Evolutionary conservation across 2,329 filamentous ascomycete species (phyloP).

Genomic region (Aspergillus pseudonomiae): DNA sequence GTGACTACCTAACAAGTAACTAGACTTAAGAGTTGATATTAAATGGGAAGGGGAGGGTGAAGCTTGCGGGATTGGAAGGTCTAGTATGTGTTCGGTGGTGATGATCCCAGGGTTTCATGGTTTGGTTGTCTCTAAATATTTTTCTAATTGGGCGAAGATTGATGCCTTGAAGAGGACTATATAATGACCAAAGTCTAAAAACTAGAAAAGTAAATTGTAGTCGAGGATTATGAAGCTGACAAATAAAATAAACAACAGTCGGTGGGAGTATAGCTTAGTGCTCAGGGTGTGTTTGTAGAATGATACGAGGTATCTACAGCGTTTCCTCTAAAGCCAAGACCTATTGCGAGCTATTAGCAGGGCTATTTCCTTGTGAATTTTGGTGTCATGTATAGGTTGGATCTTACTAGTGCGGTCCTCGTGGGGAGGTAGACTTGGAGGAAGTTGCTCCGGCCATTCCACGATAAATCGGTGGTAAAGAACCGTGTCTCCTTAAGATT

Average conservation of each 20-base stretch:
- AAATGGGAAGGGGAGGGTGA: not conserved
- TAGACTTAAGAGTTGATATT: not conserved
- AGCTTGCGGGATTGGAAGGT: not conserved
- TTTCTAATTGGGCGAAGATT: not conserved
- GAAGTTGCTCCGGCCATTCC: constrained; percentile 90
- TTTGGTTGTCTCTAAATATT: not conserved
- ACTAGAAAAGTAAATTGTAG: not conserved
- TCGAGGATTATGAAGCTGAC: not conserved
- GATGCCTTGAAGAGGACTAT: not conserved
- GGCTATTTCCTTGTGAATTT: not conserved
- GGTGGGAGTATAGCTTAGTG: not conserved
- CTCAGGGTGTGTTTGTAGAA: not conserved
- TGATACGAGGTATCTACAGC: constrained; percentile 26
- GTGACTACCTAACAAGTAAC: not conserved
- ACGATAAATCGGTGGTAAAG: constrained; percentile 87
- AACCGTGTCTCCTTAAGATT: constrained; percentile 81
- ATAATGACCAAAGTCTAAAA: not conserved
- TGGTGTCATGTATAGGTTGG: not conserved
- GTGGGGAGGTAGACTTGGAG: constrained; percentile 88
- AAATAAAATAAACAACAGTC: not conserved
- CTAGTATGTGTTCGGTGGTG: not conserved
- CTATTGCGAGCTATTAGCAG: constrained; percentile 36
- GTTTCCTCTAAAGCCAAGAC: constrained; percentile 57
- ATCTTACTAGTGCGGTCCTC: constrained; percentile 76
- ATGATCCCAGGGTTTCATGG: not conserved